phyloP scores from a whole-genome alignment of 2,329 filamentous ascomycete genomes.

The Moelleriella libera region DNA sequence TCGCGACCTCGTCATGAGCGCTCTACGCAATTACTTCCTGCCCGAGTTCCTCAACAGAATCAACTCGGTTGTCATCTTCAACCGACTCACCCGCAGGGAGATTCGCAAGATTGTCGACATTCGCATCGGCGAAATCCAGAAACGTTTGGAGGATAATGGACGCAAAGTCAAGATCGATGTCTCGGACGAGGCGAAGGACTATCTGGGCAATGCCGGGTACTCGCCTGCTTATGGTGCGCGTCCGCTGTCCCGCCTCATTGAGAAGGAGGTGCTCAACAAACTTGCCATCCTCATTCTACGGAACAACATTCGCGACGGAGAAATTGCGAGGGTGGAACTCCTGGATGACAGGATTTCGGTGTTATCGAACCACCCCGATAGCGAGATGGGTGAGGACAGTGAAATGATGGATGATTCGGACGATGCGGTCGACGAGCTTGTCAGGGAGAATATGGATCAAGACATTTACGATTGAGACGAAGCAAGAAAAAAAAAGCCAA shows the following conservation, averaged over 20 bases:
- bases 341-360: conserved; percentile 70
- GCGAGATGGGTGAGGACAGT: conserved; percentile 46
- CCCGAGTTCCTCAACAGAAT: conserved; percentile 99
- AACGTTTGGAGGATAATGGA: conserved; percentile 71
- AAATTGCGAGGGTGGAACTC: conserved; percentile 66
- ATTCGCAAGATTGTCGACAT: conserved; percentile 95
- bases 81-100: conserved; percentile 77
- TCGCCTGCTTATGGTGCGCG: conserved; percentile 90
- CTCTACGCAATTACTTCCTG: conserved; percentile 89
- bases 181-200: conserved; percentile 77
- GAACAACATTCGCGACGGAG: conserved; percentile 73
- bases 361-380: conserved; percentile 63
- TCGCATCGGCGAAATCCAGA: conserved; percentile 77
- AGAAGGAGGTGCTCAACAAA: conserved; percentile 92
- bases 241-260: conserved; percentile 77
- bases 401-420: conserved; percentile 63
- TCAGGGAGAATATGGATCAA: conserved; percentile 45
- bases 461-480: conserved; percentile 29
- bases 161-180: conserved; percentile 79
- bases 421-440: conserved; percentile 57
- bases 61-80: conserved; percentile 93
- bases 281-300: conserved; percentile 84
- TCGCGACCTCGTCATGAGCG: conserved; percentile 76
- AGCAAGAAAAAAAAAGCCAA: conserved; percentile 4
- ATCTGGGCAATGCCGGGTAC: conserved; percentile 82